Conservation (phyloP, 371 early-diverging fungal genomes). For the Mortierella sp. region DNA sequence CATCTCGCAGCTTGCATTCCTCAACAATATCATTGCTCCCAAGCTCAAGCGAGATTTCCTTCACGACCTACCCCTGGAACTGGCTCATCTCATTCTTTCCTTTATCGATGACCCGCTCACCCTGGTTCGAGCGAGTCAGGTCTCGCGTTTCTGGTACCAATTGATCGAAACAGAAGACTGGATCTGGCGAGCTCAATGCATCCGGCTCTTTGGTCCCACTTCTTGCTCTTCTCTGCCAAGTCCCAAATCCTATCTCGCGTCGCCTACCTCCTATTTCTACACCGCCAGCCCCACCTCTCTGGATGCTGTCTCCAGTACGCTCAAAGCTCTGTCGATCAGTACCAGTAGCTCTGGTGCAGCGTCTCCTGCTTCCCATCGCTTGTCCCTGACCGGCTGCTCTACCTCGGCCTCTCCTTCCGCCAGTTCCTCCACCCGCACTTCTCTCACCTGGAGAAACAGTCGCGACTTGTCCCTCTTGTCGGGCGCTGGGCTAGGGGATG, state of each 20-base stretch:
- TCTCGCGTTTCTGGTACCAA: conserved; percentile 80
- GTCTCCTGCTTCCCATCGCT: conserved; percentile 13
- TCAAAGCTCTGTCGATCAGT: conserved; percentile 26
- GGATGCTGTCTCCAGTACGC: conserved; percentile 42
- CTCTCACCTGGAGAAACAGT: conserved; percentile 16
- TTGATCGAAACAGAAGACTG: conserved; percentile 51
- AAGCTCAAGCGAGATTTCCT: conserved; percentile 84
- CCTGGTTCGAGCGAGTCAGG: conserved; percentile 78
- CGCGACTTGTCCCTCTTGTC: conserved; percentile 10
- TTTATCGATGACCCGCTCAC: conserved; percentile 76
- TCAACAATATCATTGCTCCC: conserved; percentile 68
- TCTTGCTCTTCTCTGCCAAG: conserved; percentile 53
- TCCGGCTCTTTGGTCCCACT: conserved; percentile 63
- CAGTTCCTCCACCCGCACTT: conserved; percentile 12
- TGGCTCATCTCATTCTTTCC: conserved; percentile 75
- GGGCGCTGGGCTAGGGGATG: background rate
- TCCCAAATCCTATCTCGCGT: conserved; percentile 28
- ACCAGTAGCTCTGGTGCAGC: conserved; percentile 11
- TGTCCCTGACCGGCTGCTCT: conserved; percentile 11
- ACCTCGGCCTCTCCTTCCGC: conserved; percentile 8
- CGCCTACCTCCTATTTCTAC: conserved; percentile 26
- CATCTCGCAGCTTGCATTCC: conserved; percentile 66
- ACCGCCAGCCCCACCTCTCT: conserved; percentile 40
- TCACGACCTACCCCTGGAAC: conserved; percentile 78
- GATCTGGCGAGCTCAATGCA: conserved; percentile 72